Evolutionary conservation across 768 basidiomycete genomes (phyloP), one percentile per base, ranked within the genome.

Genomic region (Termitomyces sp.): DNA sequence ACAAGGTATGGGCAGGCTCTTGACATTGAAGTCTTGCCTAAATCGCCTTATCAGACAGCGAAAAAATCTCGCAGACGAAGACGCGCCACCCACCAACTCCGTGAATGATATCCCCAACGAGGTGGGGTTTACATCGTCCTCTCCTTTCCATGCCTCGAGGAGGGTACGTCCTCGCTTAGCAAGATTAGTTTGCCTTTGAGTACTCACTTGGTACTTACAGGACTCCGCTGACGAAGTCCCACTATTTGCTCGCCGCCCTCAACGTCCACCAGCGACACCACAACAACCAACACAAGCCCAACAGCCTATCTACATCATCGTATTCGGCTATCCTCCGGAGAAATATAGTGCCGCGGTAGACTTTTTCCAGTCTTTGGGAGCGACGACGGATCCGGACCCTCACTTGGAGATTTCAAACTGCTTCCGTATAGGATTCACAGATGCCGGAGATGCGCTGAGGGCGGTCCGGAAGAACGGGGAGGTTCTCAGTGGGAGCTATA

Each of bases 241-340:
- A 16, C 66, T 78, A 3, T 73, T 76, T 53, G 66, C 71, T 17
- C 74, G 73, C 9, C 74, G 72, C 37, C 68, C 67, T 23, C 66
- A 60, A 60, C 75, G 59, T 31, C 58, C 57, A 58, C 68, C 65
- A 38, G 54, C 73, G 31, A 42, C 69, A 46, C 57, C 71, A n/a
- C 58, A 54, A 23, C 58, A 51, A 35, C 56, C 59, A 14, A 45
- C 69, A 41, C 58, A 74, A 5, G 48, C 71, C 11, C 79, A 82
- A 27, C 75, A 81, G 3, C 68, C 57, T 2, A 53, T 81, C 29
- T 87, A 87, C 64, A 77, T 95, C 35, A 77, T 93, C 65, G 84
- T 95, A 51, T 95, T 92, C 59, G 93, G 93, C n/a, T 95, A 93
- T 67, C 92, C 93, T 5, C 75, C 83, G 32, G 89, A 93, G 69